Evolutionary conservation across 208 protist species (phyloP).

Genomic region (Porcisia hertigi): DNA sequence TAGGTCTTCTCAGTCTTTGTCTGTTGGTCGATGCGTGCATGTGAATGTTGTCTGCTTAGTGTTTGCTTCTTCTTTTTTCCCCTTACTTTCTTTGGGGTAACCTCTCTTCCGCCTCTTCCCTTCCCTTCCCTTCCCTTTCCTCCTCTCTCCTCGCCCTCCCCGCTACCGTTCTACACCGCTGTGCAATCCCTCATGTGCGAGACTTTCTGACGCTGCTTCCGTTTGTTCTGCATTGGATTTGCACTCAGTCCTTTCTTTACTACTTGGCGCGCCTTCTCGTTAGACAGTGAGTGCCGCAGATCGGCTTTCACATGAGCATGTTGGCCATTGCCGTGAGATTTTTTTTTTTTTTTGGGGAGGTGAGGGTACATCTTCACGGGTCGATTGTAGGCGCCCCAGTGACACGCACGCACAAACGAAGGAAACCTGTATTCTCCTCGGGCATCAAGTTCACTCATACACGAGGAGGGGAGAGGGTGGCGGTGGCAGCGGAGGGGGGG

Average conservation of each 20-base stretch:
- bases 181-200: neutral
- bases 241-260: neutral
- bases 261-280: neutral
- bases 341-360: neutral
- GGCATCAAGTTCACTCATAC: neutral
- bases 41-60: conserved; percentile 6
- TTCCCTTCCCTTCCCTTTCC: neutral
- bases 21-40: neutral
- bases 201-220: neutral
- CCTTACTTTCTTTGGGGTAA: neutral
- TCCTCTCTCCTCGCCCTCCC: neutral
- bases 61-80: neutral
- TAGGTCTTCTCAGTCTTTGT: neutral
- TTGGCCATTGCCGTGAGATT: too few species aligned
- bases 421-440: neutral
- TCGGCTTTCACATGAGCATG: neutral
- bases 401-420: neutral
- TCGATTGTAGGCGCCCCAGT: neutral
- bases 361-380: neutral
- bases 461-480: neutral
- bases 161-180: neutral
- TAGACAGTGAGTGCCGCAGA: neutral
- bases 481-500: too few species aligned
- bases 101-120: too few species aligned
- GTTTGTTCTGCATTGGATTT: neutral